Percentiles rank a stretch among this genome's conserved stretches.
Evolutionary conservation across 2,329 filamentous ascomycete genomes (phyloP).

Genomic region (Calonectria henricotiae): DNA sequence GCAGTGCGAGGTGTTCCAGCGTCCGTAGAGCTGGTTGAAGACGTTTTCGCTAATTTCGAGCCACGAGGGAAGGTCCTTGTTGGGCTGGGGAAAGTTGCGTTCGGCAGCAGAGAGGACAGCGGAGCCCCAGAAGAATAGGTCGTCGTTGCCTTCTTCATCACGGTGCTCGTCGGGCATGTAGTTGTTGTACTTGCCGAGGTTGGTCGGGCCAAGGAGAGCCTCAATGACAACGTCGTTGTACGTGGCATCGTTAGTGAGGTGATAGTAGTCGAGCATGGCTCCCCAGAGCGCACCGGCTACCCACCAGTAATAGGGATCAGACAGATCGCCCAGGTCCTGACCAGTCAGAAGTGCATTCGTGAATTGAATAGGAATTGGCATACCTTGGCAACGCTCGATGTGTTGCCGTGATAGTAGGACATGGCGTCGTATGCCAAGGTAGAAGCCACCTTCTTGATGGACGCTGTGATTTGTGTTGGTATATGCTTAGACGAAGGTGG

Average conservation of each 20-base stretch:
- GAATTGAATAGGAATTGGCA: constrained; percentile 26
- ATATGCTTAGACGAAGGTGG: background rate
- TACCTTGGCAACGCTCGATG: constrained; percentile 67
- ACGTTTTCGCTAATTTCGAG: constrained; percentile 79
- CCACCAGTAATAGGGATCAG: constrained; percentile 80
- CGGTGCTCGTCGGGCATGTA: constrained; percentile 73
- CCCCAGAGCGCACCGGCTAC: constrained; percentile 77
- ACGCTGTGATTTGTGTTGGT: constrained; percentile 63
- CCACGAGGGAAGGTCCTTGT: constrained; percentile 74
- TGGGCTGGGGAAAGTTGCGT: constrained; percentile 76
- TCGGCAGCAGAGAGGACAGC: constrained; percentile 79
- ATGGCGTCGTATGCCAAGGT: constrained; percentile 75
- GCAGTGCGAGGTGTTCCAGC: constrained; percentile 81
- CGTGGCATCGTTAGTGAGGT: constrained; percentile 74
- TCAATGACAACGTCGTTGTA: constrained; percentile 75
- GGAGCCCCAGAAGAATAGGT: constrained; percentile 83
- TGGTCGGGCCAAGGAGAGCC: constrained; percentile 71
- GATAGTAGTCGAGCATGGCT: constrained; percentile 79
- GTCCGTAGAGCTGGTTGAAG: constrained; percentile 78
- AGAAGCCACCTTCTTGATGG: constrained; percentile 74
- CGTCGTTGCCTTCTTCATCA: constrained; percentile 80
- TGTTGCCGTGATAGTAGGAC: constrained; percentile 77
- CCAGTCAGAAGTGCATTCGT: constrained; percentile 26
- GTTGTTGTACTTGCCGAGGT: constrained; percentile 72
- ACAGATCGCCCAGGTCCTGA: constrained; percentile 74